phyloP scores from a whole-genome alignment of 2,329 filamentous ascomycete genomes.

The Fusarium nurragi region DNA sequence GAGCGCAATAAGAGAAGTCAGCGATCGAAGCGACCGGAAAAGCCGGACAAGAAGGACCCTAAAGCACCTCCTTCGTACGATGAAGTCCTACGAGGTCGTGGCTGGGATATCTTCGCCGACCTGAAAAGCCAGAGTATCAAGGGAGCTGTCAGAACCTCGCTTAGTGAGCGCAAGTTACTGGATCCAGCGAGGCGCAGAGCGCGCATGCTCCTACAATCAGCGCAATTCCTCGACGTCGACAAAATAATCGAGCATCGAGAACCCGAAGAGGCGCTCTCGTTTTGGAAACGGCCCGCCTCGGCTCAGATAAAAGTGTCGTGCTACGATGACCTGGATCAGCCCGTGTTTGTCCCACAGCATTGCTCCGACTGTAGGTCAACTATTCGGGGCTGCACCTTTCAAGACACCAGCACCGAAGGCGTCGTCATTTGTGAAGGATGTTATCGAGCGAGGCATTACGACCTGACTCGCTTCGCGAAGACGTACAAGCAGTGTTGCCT shows the following conservation, averaged over 20 bases:
- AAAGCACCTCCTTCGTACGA: conserved; percentile 34
- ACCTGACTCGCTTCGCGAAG: conserved; percentile 44
- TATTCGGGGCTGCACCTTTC: conserved; percentile 43
- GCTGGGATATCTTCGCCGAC: conserved; percentile 39
- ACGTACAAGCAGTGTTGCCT: conserved; percentile 49
- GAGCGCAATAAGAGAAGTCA: conserved; percentile 30
- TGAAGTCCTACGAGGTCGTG: conserved; percentile 32
- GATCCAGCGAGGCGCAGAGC: conserved; percentile 35
- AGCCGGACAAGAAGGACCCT: background rate
- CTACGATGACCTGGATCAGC: conserved; percentile 17
- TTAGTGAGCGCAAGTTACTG: conserved; percentile 10
- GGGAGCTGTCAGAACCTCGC: conserved; percentile 1
- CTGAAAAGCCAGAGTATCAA: conserved; percentile 35
- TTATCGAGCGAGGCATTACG: conserved; percentile 46
- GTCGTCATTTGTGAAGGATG: conserved; percentile 48
- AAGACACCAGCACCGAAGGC: conserved; percentile 5
- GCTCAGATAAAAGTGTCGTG: conserved; percentile 38
- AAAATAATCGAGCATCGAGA: conserved; percentile 51
- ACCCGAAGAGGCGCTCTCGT: conserved; percentile 28
- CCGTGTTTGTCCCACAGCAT: conserved; percentile 29
- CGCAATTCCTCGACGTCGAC: conserved; percentile 51
- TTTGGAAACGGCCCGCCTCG: conserved; percentile 41
- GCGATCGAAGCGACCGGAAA: background rate
- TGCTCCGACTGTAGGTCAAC: conserved; percentile 34
- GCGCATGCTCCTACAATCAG: conserved; percentile 47